phyloP scores from a whole-genome alignment of 148 eudicot species.

The Vaccinium corymbosum region DNA sequence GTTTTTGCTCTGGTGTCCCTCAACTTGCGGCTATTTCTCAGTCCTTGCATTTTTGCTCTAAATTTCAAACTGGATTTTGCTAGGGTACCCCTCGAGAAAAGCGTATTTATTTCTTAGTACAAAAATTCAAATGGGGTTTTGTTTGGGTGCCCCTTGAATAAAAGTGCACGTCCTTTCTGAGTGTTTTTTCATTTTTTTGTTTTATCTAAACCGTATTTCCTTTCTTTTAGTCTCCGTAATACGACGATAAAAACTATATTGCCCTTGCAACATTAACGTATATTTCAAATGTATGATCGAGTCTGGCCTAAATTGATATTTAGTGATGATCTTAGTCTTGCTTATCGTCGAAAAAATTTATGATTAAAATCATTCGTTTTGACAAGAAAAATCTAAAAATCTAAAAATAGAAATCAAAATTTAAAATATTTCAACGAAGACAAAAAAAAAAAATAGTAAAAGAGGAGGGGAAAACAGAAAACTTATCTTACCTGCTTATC shows the following conservation, averaged over 20 bases:
- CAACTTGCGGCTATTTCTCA: background rate
- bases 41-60: background rate
- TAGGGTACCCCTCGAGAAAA: background rate
- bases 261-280: background rate
- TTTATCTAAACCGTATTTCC: too few relatives aligned
- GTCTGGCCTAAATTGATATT: background rate
- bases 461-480: too few relatives aligned
- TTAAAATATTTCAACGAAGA: background rate
- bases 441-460: background rate
- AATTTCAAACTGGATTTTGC: background rate
- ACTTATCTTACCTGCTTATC: background rate
- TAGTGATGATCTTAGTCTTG: background rate
- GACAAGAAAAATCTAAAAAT: background rate
- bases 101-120: background rate
- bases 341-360: background rate
- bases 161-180: too few relatives aligned
- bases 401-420: background rate
- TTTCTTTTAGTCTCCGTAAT: too few relatives aligned
- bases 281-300: background rate
- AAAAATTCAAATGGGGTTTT: background rate
- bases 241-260: background rate
- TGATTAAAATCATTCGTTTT: background rate
- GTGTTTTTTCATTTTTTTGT: too few relatives aligned
- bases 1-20: conserved; percentile 5
- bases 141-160: background rate